Evolutionary conservation across 768 basidiomycete species (phyloP).

Genomic region (Lactarius quietus): DNA sequence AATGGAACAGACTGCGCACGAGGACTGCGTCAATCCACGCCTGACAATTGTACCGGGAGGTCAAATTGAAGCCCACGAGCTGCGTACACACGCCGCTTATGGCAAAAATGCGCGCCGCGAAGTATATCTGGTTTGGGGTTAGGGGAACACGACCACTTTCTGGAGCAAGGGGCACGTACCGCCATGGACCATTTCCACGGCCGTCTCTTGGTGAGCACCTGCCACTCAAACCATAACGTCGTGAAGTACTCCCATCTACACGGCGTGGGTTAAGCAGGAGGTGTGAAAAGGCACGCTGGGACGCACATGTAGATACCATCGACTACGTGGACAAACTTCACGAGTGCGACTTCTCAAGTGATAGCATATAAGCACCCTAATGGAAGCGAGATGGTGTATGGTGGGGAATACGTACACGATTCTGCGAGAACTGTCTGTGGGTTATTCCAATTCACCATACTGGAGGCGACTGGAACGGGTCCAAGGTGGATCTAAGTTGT

Average conservation of each 20-base stretch:
- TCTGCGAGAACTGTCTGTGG: not conserved
- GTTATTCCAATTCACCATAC: slow-evolving; percentile 1
- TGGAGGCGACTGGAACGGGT: not conserved
- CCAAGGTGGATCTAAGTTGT: not conserved
- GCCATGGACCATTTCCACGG: not conserved
- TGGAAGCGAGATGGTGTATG: not conserved
- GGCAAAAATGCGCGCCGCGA: not conserved
- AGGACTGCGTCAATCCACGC: not conserved
- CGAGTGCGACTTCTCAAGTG: not conserved
- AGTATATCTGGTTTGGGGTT: not conserved
- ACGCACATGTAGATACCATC: slow-evolving; percentile 10
- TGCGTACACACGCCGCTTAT: not conserved
- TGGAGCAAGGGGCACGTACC: not conserved
- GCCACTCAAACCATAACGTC: not conserved
- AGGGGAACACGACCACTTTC: not conserved
- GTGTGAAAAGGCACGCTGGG: not conserved
- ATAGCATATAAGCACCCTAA: not conserved
- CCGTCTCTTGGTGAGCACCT: not conserved
- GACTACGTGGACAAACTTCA: not conserved
- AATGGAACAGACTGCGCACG: not conserved
- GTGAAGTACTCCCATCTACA: slow-evolving; percentile 7
- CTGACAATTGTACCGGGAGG: not conserved
- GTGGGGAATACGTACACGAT: not conserved
- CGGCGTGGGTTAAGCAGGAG: not conserved
- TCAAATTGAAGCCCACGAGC: slow-evolving; percentile 6